These are phyloP conservation scores for Abrus precatorius DNA, from an alignment of 306 rosid species.

Conservation along the genomic window DNA sequence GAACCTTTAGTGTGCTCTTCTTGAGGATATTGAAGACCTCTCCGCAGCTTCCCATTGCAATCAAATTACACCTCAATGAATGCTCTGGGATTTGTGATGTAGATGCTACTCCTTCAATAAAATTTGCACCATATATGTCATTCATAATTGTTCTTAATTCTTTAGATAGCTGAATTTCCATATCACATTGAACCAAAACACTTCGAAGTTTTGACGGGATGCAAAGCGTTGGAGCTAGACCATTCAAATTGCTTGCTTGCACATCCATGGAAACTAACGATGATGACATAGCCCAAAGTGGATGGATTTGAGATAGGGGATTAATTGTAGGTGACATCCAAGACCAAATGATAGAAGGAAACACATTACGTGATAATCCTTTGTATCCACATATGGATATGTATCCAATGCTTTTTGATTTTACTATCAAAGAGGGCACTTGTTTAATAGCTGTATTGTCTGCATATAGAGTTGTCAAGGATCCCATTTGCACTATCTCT, in stretches of 20 bases:
- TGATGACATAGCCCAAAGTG: neutral
- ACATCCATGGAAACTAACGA: neutral
- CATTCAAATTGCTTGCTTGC: neutral
- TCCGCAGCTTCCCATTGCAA: constrained; percentile 1
- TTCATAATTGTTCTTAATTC: no score
- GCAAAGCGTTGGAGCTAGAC: neutral
- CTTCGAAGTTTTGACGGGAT: neutral
- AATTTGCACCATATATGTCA: neutral
- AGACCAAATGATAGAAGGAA: neutral
- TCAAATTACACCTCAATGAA: constrained; percentile 16
- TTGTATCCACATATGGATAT: neutral
- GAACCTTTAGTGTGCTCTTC: constrained; percentile 14
- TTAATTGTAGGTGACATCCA: neutral
- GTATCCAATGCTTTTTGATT: neutral
- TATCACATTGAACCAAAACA: neutral
- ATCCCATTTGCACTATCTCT: neutral
- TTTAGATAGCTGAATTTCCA: neutral
- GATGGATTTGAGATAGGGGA: neutral
- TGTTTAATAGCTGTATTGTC: neutral
- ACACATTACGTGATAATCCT: neutral
- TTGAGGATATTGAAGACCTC: neutral
- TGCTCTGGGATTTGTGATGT: neutral
- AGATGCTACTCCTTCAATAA: neutral
- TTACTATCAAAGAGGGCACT: neutral
- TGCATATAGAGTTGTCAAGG: neutral